Percentiles rank a stretch among this genome's conserved stretches.
Conservation (phyloP, 2,329 filamentous ascomycete genomes). For the Penicillium fuscoglaucum region DNA sequence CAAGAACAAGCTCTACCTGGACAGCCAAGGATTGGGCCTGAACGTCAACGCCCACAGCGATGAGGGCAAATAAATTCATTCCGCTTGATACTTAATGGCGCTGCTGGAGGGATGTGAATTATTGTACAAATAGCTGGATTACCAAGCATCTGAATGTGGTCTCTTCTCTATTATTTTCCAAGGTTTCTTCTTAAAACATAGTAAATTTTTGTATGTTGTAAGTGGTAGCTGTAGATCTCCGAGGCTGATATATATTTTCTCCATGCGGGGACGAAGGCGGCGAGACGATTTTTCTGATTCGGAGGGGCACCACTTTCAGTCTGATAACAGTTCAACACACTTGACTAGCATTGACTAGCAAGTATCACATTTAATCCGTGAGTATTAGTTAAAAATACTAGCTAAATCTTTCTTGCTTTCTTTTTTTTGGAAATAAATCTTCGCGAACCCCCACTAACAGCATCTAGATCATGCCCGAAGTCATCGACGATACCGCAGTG, state of each 20-base stretch:
- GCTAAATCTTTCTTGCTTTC: rapidly evolving
- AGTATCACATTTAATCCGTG: neutral
- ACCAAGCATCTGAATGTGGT: constrained; percentile 34
- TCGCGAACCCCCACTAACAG: constrained; percentile 6
- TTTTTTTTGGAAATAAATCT: neutral
- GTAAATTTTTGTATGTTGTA: neutral
- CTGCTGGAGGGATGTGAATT: constrained; percentile 24
- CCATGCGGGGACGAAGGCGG: constrained; percentile 33
- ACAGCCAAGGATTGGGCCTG: constrained; percentile 84
- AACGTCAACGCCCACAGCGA: constrained; percentile 63
- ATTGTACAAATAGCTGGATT: constrained; percentile 42
- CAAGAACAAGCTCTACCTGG: constrained; percentile 91
- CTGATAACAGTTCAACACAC: neutral
- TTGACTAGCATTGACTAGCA: constrained; percentile 1
- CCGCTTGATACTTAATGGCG: constrained; percentile 24
- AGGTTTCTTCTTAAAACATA: neutral
- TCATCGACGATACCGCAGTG: constrained; percentile 24
- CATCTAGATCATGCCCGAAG: constrained; percentile 27
- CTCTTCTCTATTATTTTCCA: constrained; percentile 32
- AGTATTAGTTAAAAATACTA: neutral
- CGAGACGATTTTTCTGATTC: constrained; percentile 31
- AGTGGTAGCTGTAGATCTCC: neutral
- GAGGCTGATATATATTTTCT: constrained; percentile 18
- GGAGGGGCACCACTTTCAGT: constrained; percentile 16
- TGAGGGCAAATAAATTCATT: constrained; percentile 34